phyloP scores from a whole-genome alignment of 495 filamentous ascomycete genomes.

The Opeltia flavorubescens region DNA sequence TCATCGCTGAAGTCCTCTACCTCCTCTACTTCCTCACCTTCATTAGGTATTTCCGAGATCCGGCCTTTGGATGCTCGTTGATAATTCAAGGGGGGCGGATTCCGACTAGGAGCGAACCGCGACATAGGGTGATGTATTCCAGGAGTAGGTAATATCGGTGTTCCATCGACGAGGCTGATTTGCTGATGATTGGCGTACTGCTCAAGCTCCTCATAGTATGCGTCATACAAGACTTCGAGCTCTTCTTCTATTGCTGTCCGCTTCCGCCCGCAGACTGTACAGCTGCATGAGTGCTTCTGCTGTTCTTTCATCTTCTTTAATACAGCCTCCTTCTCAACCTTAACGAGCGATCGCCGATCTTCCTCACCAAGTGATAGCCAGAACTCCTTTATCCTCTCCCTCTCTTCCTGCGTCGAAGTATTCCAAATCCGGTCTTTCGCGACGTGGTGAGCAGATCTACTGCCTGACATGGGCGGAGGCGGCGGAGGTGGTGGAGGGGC shows the following conservation, averaged over 20 bases:
- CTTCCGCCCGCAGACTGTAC: constrained; percentile 92
- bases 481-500: constrained; percentile 26
- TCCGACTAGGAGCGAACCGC: constrained; percentile 32
- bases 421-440: constrained; percentile 89
- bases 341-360: constrained; percentile 84
- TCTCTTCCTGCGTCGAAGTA: constrained; percentile 80
- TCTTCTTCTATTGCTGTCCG: constrained; percentile 97
- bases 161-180: constrained; percentile 36
- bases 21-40: constrained; percentile 50
- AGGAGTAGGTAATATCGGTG: constrained; percentile 52
- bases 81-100: constrained; percentile 16
- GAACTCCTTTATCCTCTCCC: constrained; percentile 94
- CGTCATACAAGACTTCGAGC: constrained; percentile 95
- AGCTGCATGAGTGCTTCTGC: constrained; percentile 98
- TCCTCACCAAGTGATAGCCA: constrained; percentile 95
- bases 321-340: constrained; percentile 97
- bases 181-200: constrained; percentile 90
- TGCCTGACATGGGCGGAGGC: constrained; percentile 15
- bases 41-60: constrained; percentile 50
- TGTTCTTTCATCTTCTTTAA: constrained; percentile 99
- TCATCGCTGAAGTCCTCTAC: too few relatives aligned
- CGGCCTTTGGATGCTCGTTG: constrained; percentile 27
- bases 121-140: constrained; percentile 41
- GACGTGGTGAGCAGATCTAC: constrained; percentile 20
- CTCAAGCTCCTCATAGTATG: constrained; percentile 96